Evolutionary conservation across 2,329 filamentous ascomycete genomes (phyloP), one percentile per base, ranked within the genome.

Genomic region (Setomelanomma holmii): DNA sequence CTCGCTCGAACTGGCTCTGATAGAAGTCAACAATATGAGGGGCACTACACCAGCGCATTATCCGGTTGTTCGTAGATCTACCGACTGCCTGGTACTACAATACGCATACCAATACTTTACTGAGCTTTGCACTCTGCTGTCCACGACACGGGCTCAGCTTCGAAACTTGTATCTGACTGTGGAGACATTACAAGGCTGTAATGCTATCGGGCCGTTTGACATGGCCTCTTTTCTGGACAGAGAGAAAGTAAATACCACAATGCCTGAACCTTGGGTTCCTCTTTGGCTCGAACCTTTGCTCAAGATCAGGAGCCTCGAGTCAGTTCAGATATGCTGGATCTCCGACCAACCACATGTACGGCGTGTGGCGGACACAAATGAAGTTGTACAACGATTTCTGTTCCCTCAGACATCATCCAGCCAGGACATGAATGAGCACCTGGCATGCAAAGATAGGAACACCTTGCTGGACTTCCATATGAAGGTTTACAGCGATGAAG

Each of bases 101-200:
- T 58, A 59, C 47, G 56, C 54, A 21, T 67, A 63, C 23, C 51
- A 61, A 21, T 59, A 60, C 44, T 68, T 64, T 35, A 55, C 52
- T 6, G 53, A 66, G 23, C 59, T 69, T 2, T 67, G 64, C 45
- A 53, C 40, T 3, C 19, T 67, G 12, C 40, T 69, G 2, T 63
- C 63, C 1, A 61, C 57, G n/a, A 19, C 62, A 14, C 38, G 49
- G 8, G 52, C 66, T 38, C 44, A 51, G 11, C 45, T 69, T 19
- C 56, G 56, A 14, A 54, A 40, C 12, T 48, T 69, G 4, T 40
- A 46, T 17, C 17, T 69, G 12, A 56, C 38, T 4, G 50, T 69
- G n/a, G 56, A 66, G 20, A 59, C 56, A 8, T 17, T 50, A 10
- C n/a, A n/a, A n/a, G n/a, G n/a, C n/a, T n/a, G n/a, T n/a, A n/a